Base-by-base conservation (phyloP, 345 rosid species). In the Corchorus olitorius region DNA sequence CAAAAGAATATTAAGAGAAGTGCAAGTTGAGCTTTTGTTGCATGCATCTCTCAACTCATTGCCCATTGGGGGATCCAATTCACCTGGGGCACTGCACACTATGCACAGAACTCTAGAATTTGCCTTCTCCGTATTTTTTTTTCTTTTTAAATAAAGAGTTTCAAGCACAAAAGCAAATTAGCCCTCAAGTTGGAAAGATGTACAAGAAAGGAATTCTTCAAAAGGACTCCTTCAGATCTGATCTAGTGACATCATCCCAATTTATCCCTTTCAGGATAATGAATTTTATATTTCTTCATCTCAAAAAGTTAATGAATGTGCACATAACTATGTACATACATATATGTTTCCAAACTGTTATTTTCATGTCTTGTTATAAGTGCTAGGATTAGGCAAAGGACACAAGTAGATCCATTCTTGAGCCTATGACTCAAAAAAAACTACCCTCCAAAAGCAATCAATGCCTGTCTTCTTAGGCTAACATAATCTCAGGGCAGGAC, bases 21-120 rank as follows among this genome's bases (percentile, higher is more conserved):
- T 46, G 53, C 79, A 71, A 70, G 68, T 60, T 76, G 79, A 34
- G 20, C 12, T 46, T 49, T 48, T 22, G n/a, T 17, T 72, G 19
- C 11, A 4, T 6, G 37, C 35, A 67, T 22, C 34, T 41, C 13
- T 4, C 41, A 55, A 1, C 49, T 56, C 20, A 27, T 27, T 27
- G 27, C 27, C 27, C 27, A 27, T 4, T 10, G 2, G 19, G 6
- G 19, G 12, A 46, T 16, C 37, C 60, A 48, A 4, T 49, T 52
- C 48, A 6, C 55, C 17, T 66, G 48, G 11, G 48, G 11, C 63
- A 49, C 11, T 50, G 70, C 70, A 70, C 61, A 14, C 63, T 12
- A 0, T 50, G 75, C 75, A 77, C 79, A 19, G 41, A 77, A 15
- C 52, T 61, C 72, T 72, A 55, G 12, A 43, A 20, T 50, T 54